Percentiles rank a stretch among this genome's conserved stretches.
phyloP scores from a whole-genome alignment of 106 monocot genomes.

The Dendrobium chrysotoxum region DNA sequence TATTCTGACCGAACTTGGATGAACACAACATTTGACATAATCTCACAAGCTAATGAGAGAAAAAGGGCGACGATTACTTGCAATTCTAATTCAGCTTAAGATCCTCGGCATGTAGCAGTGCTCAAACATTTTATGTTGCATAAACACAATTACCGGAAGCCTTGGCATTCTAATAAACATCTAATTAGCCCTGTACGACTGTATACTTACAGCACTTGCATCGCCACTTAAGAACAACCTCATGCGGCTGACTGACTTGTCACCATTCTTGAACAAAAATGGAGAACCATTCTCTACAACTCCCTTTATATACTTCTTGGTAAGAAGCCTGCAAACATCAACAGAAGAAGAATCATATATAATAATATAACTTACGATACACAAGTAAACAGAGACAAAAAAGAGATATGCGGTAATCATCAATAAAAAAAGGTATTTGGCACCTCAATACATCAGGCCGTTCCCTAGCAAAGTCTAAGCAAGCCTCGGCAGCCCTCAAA shows the following conservation, averaged over 20 bases:
- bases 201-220: slow-evolving; percentile 4
- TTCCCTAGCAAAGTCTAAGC: slow-evolving; percentile 52
- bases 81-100: neutral
- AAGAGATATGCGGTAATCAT: neutral
- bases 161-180: neutral
- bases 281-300: slow-evolving; percentile 62
- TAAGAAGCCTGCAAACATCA: slow-evolving; percentile 41
- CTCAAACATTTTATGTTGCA: neutral
- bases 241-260: slow-evolving; percentile 45
- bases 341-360: neutral
- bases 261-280: slow-evolving; percentile 63
- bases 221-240: slow-evolving; percentile 33
- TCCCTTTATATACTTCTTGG: slow-evolving; percentile 55
- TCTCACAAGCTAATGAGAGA: neutral
- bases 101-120: neutral
- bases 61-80: neutral
- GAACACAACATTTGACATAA: neutral
- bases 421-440: neutral
- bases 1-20: no score
- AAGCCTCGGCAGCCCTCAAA: slow-evolving; percentile 28
- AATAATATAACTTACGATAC: neutral
- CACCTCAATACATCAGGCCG: slow-evolving; percentile 43
- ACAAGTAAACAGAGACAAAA: neutral
- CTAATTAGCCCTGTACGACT: neutral
- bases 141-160: neutral